Evolutionary conservation across 2,329 filamentous ascomycete genomes (phyloP).

Genomic region (Arthrinium phaeospermum): DNA sequence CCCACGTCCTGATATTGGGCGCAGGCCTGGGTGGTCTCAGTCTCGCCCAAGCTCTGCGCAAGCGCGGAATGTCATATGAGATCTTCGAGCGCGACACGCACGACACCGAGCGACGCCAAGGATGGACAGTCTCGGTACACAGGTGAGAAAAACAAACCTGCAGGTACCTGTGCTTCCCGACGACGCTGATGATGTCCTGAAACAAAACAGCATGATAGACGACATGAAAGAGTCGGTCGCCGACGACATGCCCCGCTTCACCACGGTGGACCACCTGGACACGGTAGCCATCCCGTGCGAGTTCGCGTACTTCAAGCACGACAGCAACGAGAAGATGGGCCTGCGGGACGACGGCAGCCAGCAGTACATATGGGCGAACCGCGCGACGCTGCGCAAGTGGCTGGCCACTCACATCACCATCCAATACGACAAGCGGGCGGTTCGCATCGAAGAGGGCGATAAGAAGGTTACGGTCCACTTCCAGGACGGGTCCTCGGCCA

Average conservation of each 20-base stretch:
- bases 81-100: conserved; percentile 22
- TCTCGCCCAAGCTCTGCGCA: conserved; percentile 22
- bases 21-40: conserved; percentile 24
- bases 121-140: conserved; percentile 21
- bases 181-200: background rate
- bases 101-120: conserved; percentile 17
- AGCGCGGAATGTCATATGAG: conserved; percentile 18
- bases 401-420: conserved; percentile 34
- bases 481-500: conserved; percentile 33
- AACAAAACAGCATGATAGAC: conserved; percentile 1
- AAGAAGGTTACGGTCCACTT: conserved; percentile 30
- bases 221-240: conserved; percentile 5
- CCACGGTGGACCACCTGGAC: conserved; percentile 26
- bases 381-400: conserved; percentile 33
- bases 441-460: conserved; percentile 27
- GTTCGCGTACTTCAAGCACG: conserved; percentile 23
- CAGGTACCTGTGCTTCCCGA: background rate
- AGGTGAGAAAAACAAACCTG: background rate
- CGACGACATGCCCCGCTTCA: conserved; percentile 27
- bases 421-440: conserved; percentile 33
- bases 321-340: conserved; percentile 21
- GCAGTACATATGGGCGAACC: conserved; percentile 30
- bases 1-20: conserved; percentile 24
- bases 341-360: background rate
- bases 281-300: conserved; percentile 27